These are phyloP conservation scores for Hanseniaspora thailandica DNA, from an alignment of 805 yeast genomes.

Conservation along the genomic window DNA sequence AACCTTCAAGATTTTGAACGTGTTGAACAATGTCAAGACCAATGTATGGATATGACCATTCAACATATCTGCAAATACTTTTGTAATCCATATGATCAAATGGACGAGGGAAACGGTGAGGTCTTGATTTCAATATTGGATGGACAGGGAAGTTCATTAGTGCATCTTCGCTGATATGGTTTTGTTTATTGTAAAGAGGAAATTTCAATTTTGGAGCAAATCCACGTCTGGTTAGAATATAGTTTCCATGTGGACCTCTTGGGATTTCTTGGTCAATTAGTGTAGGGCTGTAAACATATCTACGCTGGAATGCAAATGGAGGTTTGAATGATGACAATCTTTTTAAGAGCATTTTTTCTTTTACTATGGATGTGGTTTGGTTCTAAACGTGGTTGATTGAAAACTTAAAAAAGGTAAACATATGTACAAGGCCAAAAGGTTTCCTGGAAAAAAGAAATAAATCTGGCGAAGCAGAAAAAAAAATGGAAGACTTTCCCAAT, in stretches of 20 bases:
- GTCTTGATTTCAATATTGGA: neutral
- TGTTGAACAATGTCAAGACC: neutral
- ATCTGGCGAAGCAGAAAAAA: too few species aligned
- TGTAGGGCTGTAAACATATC: too few species aligned
- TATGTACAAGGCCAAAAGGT: too few species aligned
- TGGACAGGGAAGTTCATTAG: neutral
- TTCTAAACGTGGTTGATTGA: too few species aligned
- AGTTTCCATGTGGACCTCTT: neutral
- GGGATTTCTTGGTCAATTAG: neutral
- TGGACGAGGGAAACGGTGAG: neutral
- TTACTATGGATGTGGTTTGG: too few species aligned
- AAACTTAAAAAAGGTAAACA: too few species aligned
- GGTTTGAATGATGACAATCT: too few species aligned
- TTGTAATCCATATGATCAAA: neutral
- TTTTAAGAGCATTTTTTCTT: too few species aligned
- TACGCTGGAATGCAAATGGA: neutral
- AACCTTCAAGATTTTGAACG: neutral
- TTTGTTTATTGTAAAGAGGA: neutral
- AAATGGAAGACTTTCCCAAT: too few species aligned
- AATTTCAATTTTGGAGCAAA: neutral
- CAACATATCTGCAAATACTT: neutral
- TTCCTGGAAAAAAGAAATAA: too few species aligned
- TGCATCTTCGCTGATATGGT: neutral
- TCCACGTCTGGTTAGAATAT: neutral
- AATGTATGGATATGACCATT: slow-evolving; percentile 12